Evolutionary conservation across 2,329 filamentous ascomycete genomes (phyloP).

Genomic region (Sclerotinia subarctica): DNA sequence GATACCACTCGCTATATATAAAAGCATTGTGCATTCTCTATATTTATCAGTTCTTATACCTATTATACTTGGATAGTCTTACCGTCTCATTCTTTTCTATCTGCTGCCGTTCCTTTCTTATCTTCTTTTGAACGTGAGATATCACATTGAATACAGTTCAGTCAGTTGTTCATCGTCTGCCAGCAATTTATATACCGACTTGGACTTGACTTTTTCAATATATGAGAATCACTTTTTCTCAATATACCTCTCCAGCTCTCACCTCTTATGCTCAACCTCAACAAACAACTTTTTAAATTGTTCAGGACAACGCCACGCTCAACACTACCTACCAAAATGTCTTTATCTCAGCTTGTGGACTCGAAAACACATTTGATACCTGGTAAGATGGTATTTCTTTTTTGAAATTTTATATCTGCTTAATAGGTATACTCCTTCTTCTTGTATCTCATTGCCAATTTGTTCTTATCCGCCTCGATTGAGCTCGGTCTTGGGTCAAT

Average conservation of each 20-base stretch:
- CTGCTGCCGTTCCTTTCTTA: not conserved
- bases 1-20: not conserved
- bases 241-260: not conserved
- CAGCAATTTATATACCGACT: not conserved
- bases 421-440: not conserved
- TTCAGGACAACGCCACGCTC: not conserved
- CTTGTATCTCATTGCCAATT: not conserved
- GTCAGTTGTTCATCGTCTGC: not conserved
- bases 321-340: conserved; percentile 24
- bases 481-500: not conserved
- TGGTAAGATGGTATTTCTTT: conserved; percentile 13
- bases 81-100: not conserved
- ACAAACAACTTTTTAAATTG: conserved; percentile 3
- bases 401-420: not conserved
- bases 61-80: not conserved
- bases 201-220: not conserved
- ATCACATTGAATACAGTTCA: not conserved
- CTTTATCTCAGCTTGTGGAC: conserved; percentile 35
- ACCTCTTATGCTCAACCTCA: conserved; percentile 6
- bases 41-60: not conserved
- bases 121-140: not conserved
- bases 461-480: not conserved
- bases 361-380: conserved; percentile 23
- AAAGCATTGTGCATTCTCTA: not conserved
- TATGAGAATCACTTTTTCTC: not conserved